These are phyloP conservation scores for Solanum piurae DNA, from an alignment of 257 asterid species.

Conservation along the genomic window DNA sequence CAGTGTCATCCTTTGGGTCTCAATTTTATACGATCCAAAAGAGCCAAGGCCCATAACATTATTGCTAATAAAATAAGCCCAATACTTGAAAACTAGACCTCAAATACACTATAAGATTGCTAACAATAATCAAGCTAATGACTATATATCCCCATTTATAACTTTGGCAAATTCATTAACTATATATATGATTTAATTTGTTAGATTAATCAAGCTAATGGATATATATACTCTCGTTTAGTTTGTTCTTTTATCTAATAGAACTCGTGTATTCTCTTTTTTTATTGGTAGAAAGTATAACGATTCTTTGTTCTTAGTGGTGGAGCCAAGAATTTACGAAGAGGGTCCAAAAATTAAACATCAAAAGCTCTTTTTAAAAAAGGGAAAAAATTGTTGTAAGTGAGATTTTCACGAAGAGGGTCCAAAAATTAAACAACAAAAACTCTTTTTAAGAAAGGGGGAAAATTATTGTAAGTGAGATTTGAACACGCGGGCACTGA, in stretches of 20 bases:
- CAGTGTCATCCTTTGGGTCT: background rate
- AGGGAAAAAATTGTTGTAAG: too few relatives aligned
- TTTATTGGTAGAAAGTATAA: background rate
- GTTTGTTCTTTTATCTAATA: background rate
- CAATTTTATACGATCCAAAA: slow-evolving; percentile 6
- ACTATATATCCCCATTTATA: slow-evolving; percentile 15
- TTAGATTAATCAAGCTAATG: background rate
- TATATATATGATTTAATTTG: too few relatives aligned
- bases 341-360: too few relatives aligned
- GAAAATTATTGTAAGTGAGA: too few relatives aligned
- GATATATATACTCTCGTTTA: background rate
- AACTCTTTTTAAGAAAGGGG: too few relatives aligned
- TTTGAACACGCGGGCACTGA: too few relatives aligned
- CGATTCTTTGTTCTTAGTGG: background rate
- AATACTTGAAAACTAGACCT: background rate
- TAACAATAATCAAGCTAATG: slow-evolving; percentile 3
- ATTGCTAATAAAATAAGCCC: slow-evolving; percentile 14
- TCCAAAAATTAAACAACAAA: too few relatives aligned
- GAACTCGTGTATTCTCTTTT: background rate
- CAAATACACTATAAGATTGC: background rate
- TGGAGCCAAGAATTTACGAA: too few relatives aligned
- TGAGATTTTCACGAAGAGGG: too few relatives aligned
- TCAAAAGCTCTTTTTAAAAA: too few relatives aligned
- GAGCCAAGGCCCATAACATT: slow-evolving; percentile 26
- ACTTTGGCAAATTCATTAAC: background rate